A percentile compares a stretch with the other conserved stretches of the same genome.
phyloP scores from a whole-genome alignment of 306 rosid genomes.

The Inga leiocalycina region DNA sequence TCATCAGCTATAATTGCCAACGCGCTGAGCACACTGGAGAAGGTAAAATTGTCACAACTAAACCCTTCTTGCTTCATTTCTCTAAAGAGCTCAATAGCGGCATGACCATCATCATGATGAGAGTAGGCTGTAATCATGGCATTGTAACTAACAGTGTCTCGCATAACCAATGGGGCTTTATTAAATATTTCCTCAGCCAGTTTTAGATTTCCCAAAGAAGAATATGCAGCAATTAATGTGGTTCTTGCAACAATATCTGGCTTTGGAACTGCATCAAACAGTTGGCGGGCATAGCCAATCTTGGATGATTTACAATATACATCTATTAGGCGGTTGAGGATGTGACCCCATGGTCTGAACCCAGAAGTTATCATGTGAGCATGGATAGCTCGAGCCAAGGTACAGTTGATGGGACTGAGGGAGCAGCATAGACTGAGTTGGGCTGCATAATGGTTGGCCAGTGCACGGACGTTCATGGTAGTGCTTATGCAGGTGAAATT shows the following conservation, averaged over 20 bases:
- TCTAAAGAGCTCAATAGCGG: conserved; percentile 40
- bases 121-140: conserved; percentile 59
- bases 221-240: conserved; percentile 45
- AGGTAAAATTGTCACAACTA: conserved; percentile 41
- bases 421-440: conserved; percentile 39
- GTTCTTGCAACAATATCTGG: conserved; percentile 16
- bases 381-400: conserved; percentile 53
- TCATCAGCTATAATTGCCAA: conserved; percentile 40
- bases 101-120: conserved; percentile 43
- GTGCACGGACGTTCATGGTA: conserved; percentile 37
- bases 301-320: conserved; percentile 56
- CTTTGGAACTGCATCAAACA: background rate
- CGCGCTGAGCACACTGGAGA: conserved; percentile 42
- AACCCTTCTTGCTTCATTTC: conserved; percentile 41
- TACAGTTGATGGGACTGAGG: conserved; percentile 26
- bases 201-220: conserved; percentile 41
- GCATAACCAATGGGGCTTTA: conserved; percentile 34
- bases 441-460: conserved; percentile 51
- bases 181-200: conserved; percentile 43
- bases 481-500: background rate
- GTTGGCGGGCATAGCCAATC: conserved; percentile 10
- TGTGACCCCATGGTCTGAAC: conserved; percentile 52
- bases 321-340: conserved; percentile 62
- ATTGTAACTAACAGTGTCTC: conserved; percentile 53
- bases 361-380: conserved; percentile 60